phyloP scores from a whole-genome alignment of 148 eudicot genomes.

The Chenopodium suecicum region DNA sequence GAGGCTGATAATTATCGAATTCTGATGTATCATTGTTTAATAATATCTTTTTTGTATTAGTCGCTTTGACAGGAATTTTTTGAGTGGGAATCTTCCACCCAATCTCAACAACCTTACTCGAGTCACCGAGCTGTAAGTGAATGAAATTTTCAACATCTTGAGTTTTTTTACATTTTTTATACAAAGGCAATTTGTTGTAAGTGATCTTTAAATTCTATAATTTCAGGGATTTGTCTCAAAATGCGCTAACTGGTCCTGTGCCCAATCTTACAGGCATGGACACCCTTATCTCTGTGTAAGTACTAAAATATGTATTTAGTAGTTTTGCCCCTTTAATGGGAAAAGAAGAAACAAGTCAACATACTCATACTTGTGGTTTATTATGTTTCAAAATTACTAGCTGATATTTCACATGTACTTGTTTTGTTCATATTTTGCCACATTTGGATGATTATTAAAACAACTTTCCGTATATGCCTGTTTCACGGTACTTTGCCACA shows the following conservation, averaged over 20 bases:
- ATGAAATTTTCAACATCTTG: neutral
- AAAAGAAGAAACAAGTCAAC: neutral
- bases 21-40: conserved; percentile 8
- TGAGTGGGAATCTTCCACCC: conserved; percentile 53
- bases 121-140: conserved; percentile 63
- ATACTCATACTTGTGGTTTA: no score
- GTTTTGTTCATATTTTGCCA: no score
- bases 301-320: neutral
- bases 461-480: no score
- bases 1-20: neutral
- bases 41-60: conserved; percentile 38
- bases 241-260: conserved; percentile 52
- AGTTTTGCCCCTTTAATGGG: neutral
- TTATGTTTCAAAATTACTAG: no score
- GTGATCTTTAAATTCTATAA: conserved; percentile 9
- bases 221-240: conserved; percentile 68
- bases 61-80: conserved; percentile 67
- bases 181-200: neutral
- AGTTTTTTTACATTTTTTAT: neutral
- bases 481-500: no score
- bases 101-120: conserved; percentile 57
- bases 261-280: conserved; percentile 76
- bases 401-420: neutral
- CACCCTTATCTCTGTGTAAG: conserved; percentile 61
- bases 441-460: no score